A percentile compares a stretch with the other conserved stretches of the same genome.
Conservation (phyloP, 768 basidiomycete genomes). For the Termitomyces sp. region DNA sequence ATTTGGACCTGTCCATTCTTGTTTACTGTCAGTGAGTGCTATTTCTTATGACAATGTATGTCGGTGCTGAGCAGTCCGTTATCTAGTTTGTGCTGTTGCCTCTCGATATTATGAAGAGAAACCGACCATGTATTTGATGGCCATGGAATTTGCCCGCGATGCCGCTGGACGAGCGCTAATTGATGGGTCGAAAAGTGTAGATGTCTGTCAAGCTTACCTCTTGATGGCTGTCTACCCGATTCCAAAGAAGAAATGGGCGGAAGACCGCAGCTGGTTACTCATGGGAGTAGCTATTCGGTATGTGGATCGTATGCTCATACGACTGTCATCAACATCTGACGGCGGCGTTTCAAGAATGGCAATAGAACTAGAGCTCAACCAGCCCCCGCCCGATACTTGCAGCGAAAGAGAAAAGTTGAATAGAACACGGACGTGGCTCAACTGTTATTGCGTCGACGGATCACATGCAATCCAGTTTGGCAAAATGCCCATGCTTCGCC, state of each 20-base stretch:
- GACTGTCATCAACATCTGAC: background rate
- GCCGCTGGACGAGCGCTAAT: constrained; percentile 57
- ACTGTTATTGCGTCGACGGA: constrained; percentile 72
- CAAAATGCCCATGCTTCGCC: constrained; percentile 61
- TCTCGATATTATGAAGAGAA: constrained; percentile 58
- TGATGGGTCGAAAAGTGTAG: constrained; percentile 63
- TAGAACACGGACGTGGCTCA: constrained; percentile 70
- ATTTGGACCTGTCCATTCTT: constrained; percentile 55
- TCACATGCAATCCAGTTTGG: constrained; percentile 75
- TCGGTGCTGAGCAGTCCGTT: background rate
- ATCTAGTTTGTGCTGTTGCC: constrained; percentile 63
- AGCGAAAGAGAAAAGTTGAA: constrained; percentile 65
- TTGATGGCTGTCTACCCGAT: constrained; percentile 61
- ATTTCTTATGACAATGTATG: background rate
- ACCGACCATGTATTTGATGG: constrained; percentile 51
- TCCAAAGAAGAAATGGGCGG: constrained; percentile 61
- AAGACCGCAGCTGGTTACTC: constrained; percentile 70
- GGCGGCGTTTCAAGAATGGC: constrained; percentile 47
- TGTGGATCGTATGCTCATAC: background rate
- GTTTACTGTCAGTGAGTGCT: constrained; percentile 55
- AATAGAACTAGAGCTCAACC: constrained; percentile 65
- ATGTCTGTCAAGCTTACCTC: constrained; percentile 75
- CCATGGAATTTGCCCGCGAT: constrained; percentile 60
- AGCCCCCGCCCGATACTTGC: constrained; percentile 44
- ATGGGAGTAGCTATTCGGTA: constrained; percentile 70